Percentiles rank a stretch among this genome's conserved stretches.
These are phyloP conservation scores for Sambucus nigra DNA, from an alignment of 129 eudicot species.

Conservation along the genomic window DNA sequence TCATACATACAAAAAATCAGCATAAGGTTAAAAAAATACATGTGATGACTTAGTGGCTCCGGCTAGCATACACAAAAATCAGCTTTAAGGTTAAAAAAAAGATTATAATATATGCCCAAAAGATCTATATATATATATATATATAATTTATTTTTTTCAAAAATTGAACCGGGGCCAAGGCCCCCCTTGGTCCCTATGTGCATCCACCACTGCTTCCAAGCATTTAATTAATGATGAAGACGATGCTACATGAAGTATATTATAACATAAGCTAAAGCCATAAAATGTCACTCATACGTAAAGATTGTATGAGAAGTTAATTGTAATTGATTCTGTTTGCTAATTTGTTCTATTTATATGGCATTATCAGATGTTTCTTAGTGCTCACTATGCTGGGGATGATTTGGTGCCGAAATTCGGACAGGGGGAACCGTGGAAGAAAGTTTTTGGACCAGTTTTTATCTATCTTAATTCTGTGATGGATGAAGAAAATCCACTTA, in stretches of 20 bases:
- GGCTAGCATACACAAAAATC: no score
- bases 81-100: no score
- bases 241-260: neutral
- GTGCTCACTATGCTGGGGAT: conserved; percentile 85
- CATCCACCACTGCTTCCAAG: neutral
- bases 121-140: no score
- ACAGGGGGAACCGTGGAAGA: conserved; percentile 88
- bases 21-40: no score
- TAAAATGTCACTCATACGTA: neutral
- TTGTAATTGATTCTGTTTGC: neutral
- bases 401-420: conserved; percentile 61
- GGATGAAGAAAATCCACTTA: conserved; percentile 42
- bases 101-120: no score
- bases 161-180: no score
- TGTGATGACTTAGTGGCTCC: no score
- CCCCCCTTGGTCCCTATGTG: no score
- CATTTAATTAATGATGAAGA: neutral
- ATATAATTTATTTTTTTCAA: no score
- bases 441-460: conserved; percentile 82
- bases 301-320: neutral
- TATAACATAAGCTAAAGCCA: no score
- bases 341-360: neutral
- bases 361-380: conserved; percentile 54
- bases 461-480: conserved; percentile 54
- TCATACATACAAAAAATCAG: no score